phyloP scores from a whole-genome alignment of 441 rosid genomes.

The Manihot esculenta region DNA sequence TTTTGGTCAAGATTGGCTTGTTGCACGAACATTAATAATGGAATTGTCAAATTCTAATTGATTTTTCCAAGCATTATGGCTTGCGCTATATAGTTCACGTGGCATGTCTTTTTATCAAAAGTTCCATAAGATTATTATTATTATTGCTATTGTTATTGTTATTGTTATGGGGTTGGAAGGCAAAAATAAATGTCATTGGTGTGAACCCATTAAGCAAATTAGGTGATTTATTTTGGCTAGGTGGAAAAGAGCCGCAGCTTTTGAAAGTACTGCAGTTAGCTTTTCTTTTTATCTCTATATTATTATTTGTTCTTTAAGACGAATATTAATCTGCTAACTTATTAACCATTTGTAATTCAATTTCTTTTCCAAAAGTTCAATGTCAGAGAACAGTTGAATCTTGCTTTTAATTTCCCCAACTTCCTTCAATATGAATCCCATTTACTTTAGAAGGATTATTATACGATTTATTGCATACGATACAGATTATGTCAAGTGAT shows the following conservation, averaged over 20 bases:
- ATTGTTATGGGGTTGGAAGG: no score
- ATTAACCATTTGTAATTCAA: no score
- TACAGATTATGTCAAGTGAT: not conserved
- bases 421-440: no score
- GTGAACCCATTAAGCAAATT: not conserved
- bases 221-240: not conserved
- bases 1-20: conserved; percentile 1
- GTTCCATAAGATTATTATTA: not conserved
- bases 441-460: no score
- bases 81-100: not conserved
- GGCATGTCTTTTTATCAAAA: conserved; percentile 10
- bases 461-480: no score
- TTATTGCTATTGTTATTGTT: no score
- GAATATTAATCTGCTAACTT: no score
- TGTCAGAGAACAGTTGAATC: no score
- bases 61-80: not conserved
- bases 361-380: no score
- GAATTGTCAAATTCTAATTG: not conserved
- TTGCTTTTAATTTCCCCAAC: no score
- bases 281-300: not conserved
- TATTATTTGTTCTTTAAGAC: no score
- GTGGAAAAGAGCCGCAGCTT: conserved; percentile 13
- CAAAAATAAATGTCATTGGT: not conserved
- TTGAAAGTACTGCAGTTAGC: not conserved
- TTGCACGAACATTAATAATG: not conserved